Conservation (phyloP, 768 basidiomycete species). For the Leccinum olivaceopallidum region DNA sequence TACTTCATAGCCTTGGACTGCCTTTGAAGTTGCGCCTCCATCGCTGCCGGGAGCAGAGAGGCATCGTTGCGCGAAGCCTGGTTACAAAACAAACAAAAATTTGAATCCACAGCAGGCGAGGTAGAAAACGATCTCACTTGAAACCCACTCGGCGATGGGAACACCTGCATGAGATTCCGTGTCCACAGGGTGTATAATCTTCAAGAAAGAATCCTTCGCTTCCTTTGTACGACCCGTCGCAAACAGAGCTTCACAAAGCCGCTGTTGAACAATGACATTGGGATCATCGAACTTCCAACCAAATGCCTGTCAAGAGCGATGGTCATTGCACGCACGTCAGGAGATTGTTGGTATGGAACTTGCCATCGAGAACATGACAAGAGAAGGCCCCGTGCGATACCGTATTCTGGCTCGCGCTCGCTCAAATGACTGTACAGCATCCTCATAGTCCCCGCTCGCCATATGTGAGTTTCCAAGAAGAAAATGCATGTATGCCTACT, state of each 20-base stretch:
- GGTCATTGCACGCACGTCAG: background rate
- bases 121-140: background rate
- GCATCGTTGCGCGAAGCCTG: background rate
- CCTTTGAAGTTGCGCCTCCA: background rate
- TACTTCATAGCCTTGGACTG: background rate
- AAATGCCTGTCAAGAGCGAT: background rate
- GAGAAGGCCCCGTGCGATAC: background rate
- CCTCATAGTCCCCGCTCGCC: background rate
- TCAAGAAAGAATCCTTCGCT: background rate
- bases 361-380: background rate
- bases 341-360: background rate
- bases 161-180: background rate
- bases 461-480: background rate
- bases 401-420: background rate
- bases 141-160: background rate
- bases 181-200: background rate
- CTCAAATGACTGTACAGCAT: background rate
- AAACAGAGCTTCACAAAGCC: background rate
- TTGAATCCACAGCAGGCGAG: background rate
- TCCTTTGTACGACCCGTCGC: background rate
- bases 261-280: background rate
- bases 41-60: background rate
- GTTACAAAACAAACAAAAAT: background rate
- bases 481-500: background rate
- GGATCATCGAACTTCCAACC: background rate